Base-by-base conservation (phyloP, 176 grass and related monocot genomes). In the Lolium multiflorum region DNA sequence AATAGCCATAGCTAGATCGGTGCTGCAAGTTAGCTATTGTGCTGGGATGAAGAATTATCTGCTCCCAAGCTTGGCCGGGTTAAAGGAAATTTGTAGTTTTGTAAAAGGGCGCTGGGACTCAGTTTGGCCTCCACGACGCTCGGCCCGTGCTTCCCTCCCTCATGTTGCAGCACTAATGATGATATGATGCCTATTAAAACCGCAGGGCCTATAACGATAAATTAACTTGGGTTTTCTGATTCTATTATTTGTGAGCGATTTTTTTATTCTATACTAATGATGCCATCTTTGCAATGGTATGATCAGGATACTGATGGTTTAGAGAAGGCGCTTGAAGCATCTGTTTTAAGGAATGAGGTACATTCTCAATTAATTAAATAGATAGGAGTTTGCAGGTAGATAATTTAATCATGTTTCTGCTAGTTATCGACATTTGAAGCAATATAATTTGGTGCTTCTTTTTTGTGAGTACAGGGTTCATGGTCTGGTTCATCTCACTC, bases 401-500 rank as follows among this genome's bases (percentile, higher is more conserved):
- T 85, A 67, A 63, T 72, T 81, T 86, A 26, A 39, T 68, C 63
- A 6, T 89, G 47, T 73, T 58, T 79, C 31, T 82, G 38, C 58
- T 72, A 66, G 37, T 85, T 28, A 44, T 71, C 82, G 25, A 51
- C 70, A 61, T 51, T 31, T 26, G 39, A 76, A 41, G 11, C 46
- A 38, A 62, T 85, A 57, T 86, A 76, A 55, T 55, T 35, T 80
- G 41, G 12, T 62, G 51, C 15, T 69, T 60, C 51, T 22, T 89
- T 89, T 91, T 79, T 73, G 78, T 68, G 37, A 41, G 71, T 59
- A 60, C 79, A 99, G 97, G 97, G 92, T 83, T 99, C 97, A 60
- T 99, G 94, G 97, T 99, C 94, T 87, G 97, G 97, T 84, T 99
- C 97, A 79, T 99, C 97, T 88, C 97, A 99, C 81, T 96, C 97